phyloP scores from a whole-genome alignment of 1,284 basidiomycete genomes.

The Stygiomarasmius scandens region DNA sequence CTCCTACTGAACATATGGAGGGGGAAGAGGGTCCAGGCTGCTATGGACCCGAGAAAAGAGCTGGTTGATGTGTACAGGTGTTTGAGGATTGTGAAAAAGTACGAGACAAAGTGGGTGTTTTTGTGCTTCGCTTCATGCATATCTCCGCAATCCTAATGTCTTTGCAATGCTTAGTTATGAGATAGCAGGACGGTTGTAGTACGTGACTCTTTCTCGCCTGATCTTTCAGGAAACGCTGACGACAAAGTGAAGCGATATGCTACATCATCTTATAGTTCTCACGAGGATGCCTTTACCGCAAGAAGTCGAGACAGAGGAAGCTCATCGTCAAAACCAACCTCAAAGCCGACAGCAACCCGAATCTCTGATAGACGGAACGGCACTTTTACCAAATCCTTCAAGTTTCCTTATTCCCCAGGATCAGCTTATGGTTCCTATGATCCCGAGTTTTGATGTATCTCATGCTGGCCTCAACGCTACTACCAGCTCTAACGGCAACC shows the following conservation, averaged over 20 bases:
- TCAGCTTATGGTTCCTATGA: no score
- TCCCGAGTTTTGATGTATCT: no score
- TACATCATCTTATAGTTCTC: neutral
- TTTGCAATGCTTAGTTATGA: neutral
- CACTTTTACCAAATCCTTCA: no score
- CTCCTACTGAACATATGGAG: conserved; percentile 67
- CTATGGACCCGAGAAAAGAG: conserved; percentile 48
- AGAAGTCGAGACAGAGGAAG: neutral
- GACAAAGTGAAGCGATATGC: neutral
- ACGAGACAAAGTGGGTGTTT: conserved; percentile 36
- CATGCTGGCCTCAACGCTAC: no score
- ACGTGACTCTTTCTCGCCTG: neutral
- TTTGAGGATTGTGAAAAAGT: conserved; percentile 51
- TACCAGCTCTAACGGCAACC: no score
- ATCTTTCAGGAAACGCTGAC: neutral
- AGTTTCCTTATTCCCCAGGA: no score
- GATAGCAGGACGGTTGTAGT: neutral
- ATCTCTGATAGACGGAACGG: no score
- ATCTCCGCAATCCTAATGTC: no score
- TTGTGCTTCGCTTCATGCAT: neutral
- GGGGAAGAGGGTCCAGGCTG: conserved; percentile 47
- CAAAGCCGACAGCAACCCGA: no score
- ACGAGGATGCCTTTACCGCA: neutral
- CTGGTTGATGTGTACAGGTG: conserved; percentile 63
- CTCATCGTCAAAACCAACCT: no score